Evolutionary conservation across 495 filamentous ascomycete species (phyloP).

Genomic region (Penicillium fimorum): DNA sequence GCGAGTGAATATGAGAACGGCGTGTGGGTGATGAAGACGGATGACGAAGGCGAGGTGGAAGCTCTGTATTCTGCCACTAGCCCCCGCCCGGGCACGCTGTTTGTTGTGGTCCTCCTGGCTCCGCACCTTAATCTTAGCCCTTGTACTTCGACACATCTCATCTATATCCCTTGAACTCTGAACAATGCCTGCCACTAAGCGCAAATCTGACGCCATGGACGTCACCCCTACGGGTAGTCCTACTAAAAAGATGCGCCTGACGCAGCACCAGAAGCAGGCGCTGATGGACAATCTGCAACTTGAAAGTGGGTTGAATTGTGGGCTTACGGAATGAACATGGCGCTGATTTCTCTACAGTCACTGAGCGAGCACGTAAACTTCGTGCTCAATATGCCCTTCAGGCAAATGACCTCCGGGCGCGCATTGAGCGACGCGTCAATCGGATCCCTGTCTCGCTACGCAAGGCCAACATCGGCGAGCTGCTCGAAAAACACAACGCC

Average conservation of each 20-base stretch:
- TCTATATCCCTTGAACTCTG: slow-evolving; percentile 14
- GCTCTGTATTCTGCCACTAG: slow-evolving; percentile 29
- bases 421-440: slow-evolving; percentile 93
- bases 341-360: slow-evolving; percentile 55
- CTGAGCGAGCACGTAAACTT: slow-evolving; percentile 85
- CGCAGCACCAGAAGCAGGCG: slow-evolving; percentile 78
- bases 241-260: slow-evolving; percentile 62
- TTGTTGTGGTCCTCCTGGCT: slow-evolving; percentile 30
- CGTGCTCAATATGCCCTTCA: slow-evolving; percentile 88
- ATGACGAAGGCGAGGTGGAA: slow-evolving; percentile 20
- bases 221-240: slow-evolving; percentile 57
- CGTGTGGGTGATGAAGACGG: slow-evolving; percentile 17
- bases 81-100: slow-evolving; percentile 24
- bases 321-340: neutral
- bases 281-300: slow-evolving; percentile 90
- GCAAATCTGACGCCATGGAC: slow-evolving; percentile 50
- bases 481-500: slow-evolving; percentile 58
- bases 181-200: slow-evolving; percentile 60
- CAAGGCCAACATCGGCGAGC: slow-evolving; percentile 78
- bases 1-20: slow-evolving; percentile 9
- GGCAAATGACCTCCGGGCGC: slow-evolving; percentile 75
- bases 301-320: slow-evolving; percentile 63
- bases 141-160: slow-evolving; percentile 10
- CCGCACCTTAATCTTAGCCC: slow-evolving; percentile 21
- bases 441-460: slow-evolving; percentile 81